Base-by-base conservation (phyloP, 2,329 filamentous ascomycete species). In the Diaporthe amygdali region DNA sequence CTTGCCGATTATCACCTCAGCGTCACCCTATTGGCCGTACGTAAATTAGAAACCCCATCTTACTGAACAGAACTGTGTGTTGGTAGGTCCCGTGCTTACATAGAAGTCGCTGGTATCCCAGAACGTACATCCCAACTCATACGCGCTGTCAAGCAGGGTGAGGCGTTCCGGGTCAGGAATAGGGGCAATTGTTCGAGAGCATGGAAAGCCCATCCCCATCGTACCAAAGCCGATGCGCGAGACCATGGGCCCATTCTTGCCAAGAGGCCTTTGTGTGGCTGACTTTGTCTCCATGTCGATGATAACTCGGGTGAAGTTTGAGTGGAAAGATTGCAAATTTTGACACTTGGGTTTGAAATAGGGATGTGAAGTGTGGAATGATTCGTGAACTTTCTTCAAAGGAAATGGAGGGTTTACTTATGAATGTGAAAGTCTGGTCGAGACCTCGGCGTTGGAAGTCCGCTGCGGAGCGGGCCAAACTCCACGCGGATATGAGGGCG, bases 81-180 rank as follows among this genome's bases (percentile, higher is more conserved):
- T 15, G 3, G 3, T 10, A 20, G 1, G 22, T 22, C 6, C 1
- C 2, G 2, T 6, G 10, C 59, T 25, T 63, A 63, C 68, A 7
- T 68, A 73, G 3, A 68, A 44, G 47, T 78, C 44, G 47, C 66
- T 56, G 8, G 67, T 72, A 39, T 75, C 74, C 74, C 74, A 75
- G 34, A 74, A 74, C 5, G 73, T 74, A 61, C 84, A 83, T 63
- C 88, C 88, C 2, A 84, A 74, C 34, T 85, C 84, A 78, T 85
- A 85, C 3, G 83, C 83, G 15, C 81, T 82, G 76, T 89, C 86
- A 25, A 90, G 83, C 2, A 90, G 74, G 4, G 82, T 82, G 70
- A 89, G 81, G 3, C 86, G 84, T 71, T 89, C 85, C 27, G 82
- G 77, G 37, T 89, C 86, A 2, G 86, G 81, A 64, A 84, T 85